A percentile compares a stretch with the other conserved stretches of the same genome.
phyloP scores from a whole-genome alignment of 352 stramenopile genomes.

The Phytophthora melonis region DNA sequence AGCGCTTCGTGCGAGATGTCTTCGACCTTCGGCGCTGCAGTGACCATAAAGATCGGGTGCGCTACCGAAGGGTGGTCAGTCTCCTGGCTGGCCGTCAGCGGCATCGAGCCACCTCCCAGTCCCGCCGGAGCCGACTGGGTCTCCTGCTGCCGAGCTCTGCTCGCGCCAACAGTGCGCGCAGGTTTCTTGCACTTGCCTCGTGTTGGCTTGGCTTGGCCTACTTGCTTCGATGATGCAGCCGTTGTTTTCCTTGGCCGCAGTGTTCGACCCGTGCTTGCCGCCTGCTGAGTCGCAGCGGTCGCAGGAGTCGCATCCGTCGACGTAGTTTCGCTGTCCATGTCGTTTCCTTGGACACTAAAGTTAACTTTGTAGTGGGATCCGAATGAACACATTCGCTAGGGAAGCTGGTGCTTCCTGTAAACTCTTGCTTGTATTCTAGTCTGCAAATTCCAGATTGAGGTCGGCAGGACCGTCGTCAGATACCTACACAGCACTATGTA shows the following conservation, averaged over 20 bases:
- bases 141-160: not conserved
- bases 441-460: not conserved
- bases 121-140: not conserved
- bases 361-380: constrained; percentile 5
- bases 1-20: constrained; percentile 29
- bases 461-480: not conserved
- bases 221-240: not conserved
- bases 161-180: not conserved
- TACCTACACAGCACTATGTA: not conserved
- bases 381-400: not conserved
- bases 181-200: constrained; percentile 22
- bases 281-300: not conserved
- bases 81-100: constrained; percentile 1
- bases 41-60: constrained; percentile 15
- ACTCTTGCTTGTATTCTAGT: not conserved
- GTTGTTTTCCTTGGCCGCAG: constrained; percentile 4
- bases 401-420: not conserved
- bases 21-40: constrained; percentile 10
- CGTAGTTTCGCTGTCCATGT: not conserved
- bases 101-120: not conserved
- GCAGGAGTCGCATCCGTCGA: not conserved
- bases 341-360: not conserved
- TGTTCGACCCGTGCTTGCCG: not conserved
- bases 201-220: not conserved
- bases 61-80: not conserved